These are phyloP conservation scores for Mytilinidion resinicola DNA, from an alignment of 495 filamentous ascomycete genomes.

Conservation along the genomic window DNA sequence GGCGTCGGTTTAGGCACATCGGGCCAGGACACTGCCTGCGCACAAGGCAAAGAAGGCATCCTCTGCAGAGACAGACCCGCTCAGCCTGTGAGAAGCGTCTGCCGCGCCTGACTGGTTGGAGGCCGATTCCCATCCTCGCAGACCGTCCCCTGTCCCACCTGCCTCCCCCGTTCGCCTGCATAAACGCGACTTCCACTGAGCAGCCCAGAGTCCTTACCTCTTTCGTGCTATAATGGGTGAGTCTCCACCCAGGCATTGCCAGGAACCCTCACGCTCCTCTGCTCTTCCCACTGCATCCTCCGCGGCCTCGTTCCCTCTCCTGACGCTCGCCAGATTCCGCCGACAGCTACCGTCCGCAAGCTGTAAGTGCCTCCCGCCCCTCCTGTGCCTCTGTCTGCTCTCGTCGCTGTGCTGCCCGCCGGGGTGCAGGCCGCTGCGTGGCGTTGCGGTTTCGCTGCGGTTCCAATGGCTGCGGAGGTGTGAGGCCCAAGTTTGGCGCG, in stretches of 20 bases:
- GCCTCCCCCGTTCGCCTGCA: slow-evolving; percentile 5
- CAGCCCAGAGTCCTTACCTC: slow-evolving; percentile 1
- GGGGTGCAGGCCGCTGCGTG: neutral
- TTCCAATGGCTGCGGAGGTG: neutral
- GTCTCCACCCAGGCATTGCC: neutral
- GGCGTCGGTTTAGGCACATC: slow-evolving; percentile 4
- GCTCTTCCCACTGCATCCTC: too few relatives aligned
- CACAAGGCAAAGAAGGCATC: slow-evolving; percentile 24
- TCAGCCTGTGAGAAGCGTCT: neutral
- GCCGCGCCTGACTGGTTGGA: neutral
- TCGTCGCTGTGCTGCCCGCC: neutral
- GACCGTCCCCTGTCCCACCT: slow-evolving; percentile 9
- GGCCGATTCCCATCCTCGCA: slow-evolving; percentile 4
- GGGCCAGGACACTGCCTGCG: slow-evolving; percentile 1
- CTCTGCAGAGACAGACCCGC: slow-evolving; percentile 1
- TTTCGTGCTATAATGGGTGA: slow-evolving; percentile 15
- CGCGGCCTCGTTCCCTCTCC: neutral
- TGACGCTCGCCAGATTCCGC: slow-evolving; percentile 14
- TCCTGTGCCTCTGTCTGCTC: neutral
- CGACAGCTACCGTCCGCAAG: slow-evolving; percentile 23
- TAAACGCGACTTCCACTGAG: slow-evolving; percentile 14
- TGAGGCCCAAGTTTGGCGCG: neutral
- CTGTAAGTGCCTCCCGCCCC: slow-evolving; percentile 12
- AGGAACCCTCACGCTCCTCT: too few relatives aligned
- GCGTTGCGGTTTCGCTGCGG: neutral